Percentiles rank a stretch among this genome's conserved stretches.
Conservation (phyloP, 208 protist genomes). For the Crithidia brevicula region DNA sequence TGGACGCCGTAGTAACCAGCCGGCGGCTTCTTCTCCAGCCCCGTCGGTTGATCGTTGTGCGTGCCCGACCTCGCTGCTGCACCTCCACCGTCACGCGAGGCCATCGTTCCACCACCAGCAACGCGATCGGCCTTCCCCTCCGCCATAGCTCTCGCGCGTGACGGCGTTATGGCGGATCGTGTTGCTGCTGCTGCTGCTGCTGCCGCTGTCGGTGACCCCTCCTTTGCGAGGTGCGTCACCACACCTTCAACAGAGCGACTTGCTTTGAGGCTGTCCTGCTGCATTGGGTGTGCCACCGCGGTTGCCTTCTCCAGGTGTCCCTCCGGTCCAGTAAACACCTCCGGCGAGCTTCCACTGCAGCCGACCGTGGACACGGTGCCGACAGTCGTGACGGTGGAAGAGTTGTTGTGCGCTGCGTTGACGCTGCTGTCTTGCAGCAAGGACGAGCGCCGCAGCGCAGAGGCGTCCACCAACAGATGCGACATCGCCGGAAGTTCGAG, state of each 20-base stretch:
- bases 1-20: conserved; percentile 27
- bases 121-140: no score
- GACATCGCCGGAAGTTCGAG: conserved; percentile 8
- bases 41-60: no score
- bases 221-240: no score
- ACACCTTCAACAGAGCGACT: no score
- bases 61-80: no score
- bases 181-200: neutral
- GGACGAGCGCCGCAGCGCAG: neutral
- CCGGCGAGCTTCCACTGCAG: conserved; percentile 13
- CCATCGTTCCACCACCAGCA: no score
- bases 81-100: no score
- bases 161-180: no score
- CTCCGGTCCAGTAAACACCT: conserved; percentile 7
- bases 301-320: conserved; percentile 8
- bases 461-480: conserved; percentile 1
- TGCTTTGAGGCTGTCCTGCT: conserved; percentile 4
- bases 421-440: neutral
- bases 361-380: conserved; percentile 19
- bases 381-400: conserved; percentile 3
- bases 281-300: neutral
- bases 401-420: conserved; percentile 5
- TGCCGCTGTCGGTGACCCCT: neutral
- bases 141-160: no score
- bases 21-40: neutral